Evolutionary conservation across 2,329 filamentous ascomycete genomes (phyloP).

Genomic region (Tolypocladium album): DNA sequence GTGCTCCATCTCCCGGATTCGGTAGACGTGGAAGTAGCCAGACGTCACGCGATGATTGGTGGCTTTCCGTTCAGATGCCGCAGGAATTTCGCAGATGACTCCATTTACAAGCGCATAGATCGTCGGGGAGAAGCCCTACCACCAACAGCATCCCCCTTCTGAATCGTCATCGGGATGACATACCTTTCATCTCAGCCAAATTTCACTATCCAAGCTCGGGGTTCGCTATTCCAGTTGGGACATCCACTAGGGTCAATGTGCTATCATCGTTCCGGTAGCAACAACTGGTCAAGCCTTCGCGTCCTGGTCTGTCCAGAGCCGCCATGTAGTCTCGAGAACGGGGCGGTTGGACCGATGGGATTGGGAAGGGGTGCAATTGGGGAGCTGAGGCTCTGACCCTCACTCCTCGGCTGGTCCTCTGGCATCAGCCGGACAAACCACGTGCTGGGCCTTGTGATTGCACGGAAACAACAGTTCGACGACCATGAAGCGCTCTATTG

Average conservation of each 20-base stretch:
- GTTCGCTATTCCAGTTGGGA: neutral
- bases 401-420: neutral
- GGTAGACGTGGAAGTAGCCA: too few relatives aligned
- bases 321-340: neutral
- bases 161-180: neutral
- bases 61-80: too few relatives aligned
- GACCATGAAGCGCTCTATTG: neutral
- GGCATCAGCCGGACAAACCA: neutral
- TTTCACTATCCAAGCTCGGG: neutral
- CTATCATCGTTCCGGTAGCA: neutral
- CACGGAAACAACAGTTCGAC: neutral
- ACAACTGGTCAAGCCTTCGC: neutral
- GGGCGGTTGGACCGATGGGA: too few relatives aligned
- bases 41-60: too few relatives aligned
- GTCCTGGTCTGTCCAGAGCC: neutral
- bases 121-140: too few relatives aligned
- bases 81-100: too few relatives aligned
- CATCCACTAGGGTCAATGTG: neutral
- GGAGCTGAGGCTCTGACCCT: neutral
- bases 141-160: neutral
- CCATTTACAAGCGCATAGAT: too few relatives aligned
- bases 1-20: too few relatives aligned
- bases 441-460: neutral
- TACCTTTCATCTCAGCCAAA: neutral
- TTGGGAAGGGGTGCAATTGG: too few relatives aligned